Evolutionary conservation across 2,329 filamentous ascomycete genomes (phyloP), one percentile per base, ranked within the genome.

Genomic region (Samsoniella hepiali): DNA sequence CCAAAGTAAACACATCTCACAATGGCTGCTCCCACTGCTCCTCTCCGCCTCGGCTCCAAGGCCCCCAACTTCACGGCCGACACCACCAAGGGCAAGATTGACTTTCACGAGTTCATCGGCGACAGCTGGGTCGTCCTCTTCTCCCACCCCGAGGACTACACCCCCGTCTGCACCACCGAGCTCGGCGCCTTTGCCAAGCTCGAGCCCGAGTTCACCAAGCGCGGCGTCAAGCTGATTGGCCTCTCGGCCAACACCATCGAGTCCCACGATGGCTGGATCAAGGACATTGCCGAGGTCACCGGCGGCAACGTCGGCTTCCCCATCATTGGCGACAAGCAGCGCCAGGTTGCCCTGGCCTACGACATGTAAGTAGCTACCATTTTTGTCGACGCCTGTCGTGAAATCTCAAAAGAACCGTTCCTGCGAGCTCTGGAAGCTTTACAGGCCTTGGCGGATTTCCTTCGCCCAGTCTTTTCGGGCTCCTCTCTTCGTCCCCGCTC

Each of bases 101-200:
- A 91, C 79, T 93, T 94, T 82, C 90, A 93, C 78, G 83, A 92
- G 76, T 93, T 90, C 80, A 84, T 93, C 68, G 88, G 87, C 72
- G 82, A 89, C 81, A 88, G 84, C 72, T 94, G 91, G 91, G 87
- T 89, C 64, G 85, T 95, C 68, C 82, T 95, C 70, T 94, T 95
- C 83, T 92, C 89, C 38, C 91, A 94, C 80, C 91, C 91, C 3
- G 89, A 89, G 77, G 93, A 97, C 79, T 97, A 91, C 83, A 97
- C 93, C 1, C 93, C 93, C 62, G 93, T 97, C 65, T 97, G 93
- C 84, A 97, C 93, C 68, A 97, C 93, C 62, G 93, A 97, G 82
- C 89, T 97, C 67, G 93, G 93, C 67, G 93, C 93, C 65, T 96
- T 97, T 72, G 91, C 93, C 70, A 95, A 93, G 80, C 84, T 97